These are phyloP conservation scores for Kingdonia uniflora DNA, from an alignment of 164 flowering plant species.

Conservation along the genomic window DNA sequence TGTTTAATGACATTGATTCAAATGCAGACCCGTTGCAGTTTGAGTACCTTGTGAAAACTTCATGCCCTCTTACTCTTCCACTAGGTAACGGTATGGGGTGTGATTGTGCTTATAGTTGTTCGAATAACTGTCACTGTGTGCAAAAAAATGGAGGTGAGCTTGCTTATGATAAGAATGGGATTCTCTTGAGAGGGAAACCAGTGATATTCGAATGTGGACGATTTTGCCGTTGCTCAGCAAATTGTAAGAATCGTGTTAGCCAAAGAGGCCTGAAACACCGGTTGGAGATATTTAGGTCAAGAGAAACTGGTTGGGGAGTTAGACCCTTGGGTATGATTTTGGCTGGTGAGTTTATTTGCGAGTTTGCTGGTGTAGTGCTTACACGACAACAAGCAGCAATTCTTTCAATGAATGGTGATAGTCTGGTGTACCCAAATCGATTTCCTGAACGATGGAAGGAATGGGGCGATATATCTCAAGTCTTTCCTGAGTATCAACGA, in stretches of 20 bases:
- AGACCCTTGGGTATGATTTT: slow-evolving; percentile 66
- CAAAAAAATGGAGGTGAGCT: slow-evolving; percentile 72
- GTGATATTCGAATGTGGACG: slow-evolving; percentile 75
- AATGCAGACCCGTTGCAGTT: slow-evolving; percentile 47
- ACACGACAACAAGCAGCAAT: slow-evolving; percentile 53
- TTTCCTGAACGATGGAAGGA: slow-evolving; percentile 62
- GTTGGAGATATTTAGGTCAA: slow-evolving; percentile 68
- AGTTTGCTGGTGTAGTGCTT: slow-evolving; percentile 61
- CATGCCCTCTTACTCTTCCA: slow-evolving; percentile 37
- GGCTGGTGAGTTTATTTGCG: slow-evolving; percentile 77
- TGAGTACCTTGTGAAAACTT: slow-evolving; percentile 45
- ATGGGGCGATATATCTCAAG: slow-evolving; percentile 82
- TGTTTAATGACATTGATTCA: slow-evolving; percentile 70
- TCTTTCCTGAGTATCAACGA: slow-evolving; percentile 35
- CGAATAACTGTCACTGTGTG: slow-evolving; percentile 47
- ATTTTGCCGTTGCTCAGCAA: slow-evolving; percentile 56
- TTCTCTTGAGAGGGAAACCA: slow-evolving; percentile 71
- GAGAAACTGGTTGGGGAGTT: slow-evolving; percentile 80
- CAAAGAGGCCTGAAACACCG: slow-evolving; percentile 50
- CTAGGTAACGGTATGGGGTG: slow-evolving; percentile 37
- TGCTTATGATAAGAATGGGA: slow-evolving; percentile 61
- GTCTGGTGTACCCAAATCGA: slow-evolving; percentile 59
- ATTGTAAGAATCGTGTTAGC: slow-evolving; percentile 57
- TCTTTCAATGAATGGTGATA: slow-evolving; percentile 74
- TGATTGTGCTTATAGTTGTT: slow-evolving; percentile 47